Percentiles rank a stretch among this genome's conserved stretches.
Evolutionary conservation across 2,329 filamentous ascomycete species (phyloP).

Genomic region (Trichophyton mentagrophytes): DNA sequence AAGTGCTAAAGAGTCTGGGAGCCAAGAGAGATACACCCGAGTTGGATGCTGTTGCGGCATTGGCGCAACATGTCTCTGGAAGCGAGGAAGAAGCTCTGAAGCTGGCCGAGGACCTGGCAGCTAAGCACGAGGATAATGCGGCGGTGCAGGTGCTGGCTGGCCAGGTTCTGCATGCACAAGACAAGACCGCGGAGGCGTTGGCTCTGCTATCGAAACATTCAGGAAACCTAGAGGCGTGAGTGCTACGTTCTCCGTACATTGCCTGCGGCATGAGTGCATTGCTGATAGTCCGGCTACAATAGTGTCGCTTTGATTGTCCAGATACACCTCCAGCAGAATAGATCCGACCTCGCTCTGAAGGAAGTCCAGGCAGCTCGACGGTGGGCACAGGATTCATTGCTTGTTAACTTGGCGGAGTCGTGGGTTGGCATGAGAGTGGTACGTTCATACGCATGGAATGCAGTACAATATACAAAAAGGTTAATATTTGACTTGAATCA

Average conservation of each 20-base stretch:
- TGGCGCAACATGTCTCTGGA: slow-evolving; percentile 55
- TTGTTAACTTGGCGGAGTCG: slow-evolving; percentile 88
- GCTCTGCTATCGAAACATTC: slow-evolving; percentile 69
- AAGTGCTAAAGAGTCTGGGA: slow-evolving; percentile 57
- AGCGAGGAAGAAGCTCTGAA: slow-evolving; percentile 50
- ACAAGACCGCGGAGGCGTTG: slow-evolving; percentile 74
- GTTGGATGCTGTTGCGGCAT: slow-evolving; percentile 59
- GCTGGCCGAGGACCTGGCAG: slow-evolving; percentile 54
- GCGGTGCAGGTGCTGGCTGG: slow-evolving; percentile 71
- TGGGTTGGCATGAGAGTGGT: slow-evolving; percentile 87
- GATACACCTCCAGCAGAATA: slow-evolving; percentile 83
- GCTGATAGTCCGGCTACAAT: neutral
- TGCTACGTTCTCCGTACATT: slow-evolving; percentile 15
- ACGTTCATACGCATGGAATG: slow-evolving; percentile 23
- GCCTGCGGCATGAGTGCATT: neutral
- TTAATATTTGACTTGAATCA: slow-evolving; percentile 25
- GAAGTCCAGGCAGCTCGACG: slow-evolving; percentile 75
- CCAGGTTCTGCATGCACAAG: slow-evolving; percentile 67
- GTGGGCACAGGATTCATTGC: slow-evolving; percentile 88
- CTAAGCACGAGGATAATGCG: slow-evolving; percentile 56
- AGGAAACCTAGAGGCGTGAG: slow-evolving; percentile 65
- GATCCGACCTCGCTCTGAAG: slow-evolving; percentile 78
- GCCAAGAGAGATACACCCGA: slow-evolving; percentile 53
- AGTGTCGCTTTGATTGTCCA: slow-evolving; percentile 78
- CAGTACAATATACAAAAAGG: neutral